Evolutionary conservation across 192 early-diverging fungal genomes (phyloP), one percentile per base, ranked within the genome.

Genomic region (Chytriomyces sp.): DNA sequence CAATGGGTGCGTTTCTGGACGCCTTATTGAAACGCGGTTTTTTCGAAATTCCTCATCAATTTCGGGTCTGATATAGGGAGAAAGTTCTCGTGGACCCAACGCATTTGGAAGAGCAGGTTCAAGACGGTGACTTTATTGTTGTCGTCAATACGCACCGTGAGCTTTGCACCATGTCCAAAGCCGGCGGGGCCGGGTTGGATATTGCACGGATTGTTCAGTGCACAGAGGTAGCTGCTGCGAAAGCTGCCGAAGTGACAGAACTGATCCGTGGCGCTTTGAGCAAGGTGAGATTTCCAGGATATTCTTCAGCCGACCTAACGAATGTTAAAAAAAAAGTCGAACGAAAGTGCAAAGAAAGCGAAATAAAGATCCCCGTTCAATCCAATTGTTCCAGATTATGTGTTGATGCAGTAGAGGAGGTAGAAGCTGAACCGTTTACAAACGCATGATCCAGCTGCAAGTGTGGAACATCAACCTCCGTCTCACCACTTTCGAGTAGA

Each of bases 121-220:
- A 88, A 75, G 85, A 88, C 53, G 93, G 92, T 5, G 85, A 90
- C 54, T 90, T 98, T 86, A 94, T 93, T 3, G 80, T 98, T 26
- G 92, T 94, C 38, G 81, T 98, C 61, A 99, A 98, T 64, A 84
- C 89, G 5, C 94, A 99, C 74, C 86, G 91, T 52, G 98, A 99
- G 76, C 84, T 99, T 8, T 98, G 94, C 69, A 89, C 94, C 22
- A 70, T 98, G 52, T 90, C 89, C 59, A 98, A 98, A 77, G 91
- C 93, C 3, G 96, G 96, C 22, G 98, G 94, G 36, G 82, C 90
- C 28, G 83, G 92, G n/a, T 72, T 98, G 57, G 84, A 85, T n/a
- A 74, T 88, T 33, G 83, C 85, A 49, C 84, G 90, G 81, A 85
- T 99, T 34, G 55, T 95, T 28, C 77, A 86, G 58, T 99, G 98